Evolutionary conservation across 306 rosid species (phyloP).

Genomic region (Quercus mongolica): DNA sequence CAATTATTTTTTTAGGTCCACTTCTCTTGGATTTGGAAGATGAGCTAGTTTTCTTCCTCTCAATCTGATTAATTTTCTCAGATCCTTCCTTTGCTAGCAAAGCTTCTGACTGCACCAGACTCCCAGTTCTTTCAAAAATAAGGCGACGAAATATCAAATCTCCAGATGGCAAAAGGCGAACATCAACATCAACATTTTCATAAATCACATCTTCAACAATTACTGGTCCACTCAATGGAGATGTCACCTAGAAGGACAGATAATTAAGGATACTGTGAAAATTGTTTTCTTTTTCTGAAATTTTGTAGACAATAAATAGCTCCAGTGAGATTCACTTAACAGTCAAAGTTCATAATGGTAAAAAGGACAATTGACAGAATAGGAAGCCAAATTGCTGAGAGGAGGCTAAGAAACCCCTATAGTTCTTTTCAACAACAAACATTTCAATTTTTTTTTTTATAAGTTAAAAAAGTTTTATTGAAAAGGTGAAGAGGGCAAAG

Average conservation of each 20-base stretch:
- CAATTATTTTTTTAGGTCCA: slow-evolving; percentile 40
- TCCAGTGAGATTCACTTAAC: not conserved
- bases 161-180: slow-evolving; percentile 55
- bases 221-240: slow-evolving; percentile 77
- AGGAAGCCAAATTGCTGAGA: not conserved
- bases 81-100: slow-evolving; percentile 47
- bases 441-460: no score
- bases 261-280: slow-evolving; percentile 19
- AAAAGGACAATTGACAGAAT: not conserved
- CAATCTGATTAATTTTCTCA: slow-evolving; percentile 38
- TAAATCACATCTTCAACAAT: slow-evolving; percentile 84
- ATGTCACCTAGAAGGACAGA: slow-evolving; percentile 58
- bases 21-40: slow-evolving; percentile 66
- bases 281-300: slow-evolving; percentile 8
- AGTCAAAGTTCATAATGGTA: not conserved
- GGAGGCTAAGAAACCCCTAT: not conserved
- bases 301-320: not conserved
- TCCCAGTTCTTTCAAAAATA: slow-evolving; percentile 78
- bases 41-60: slow-evolving; percentile 50
- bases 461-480: no score
- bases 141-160: slow-evolving; percentile 85
- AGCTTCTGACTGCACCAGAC: slow-evolving; percentile 96
- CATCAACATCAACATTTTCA: slow-evolving; percentile 59
- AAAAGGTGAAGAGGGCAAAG: no score
- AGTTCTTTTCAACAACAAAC: not conserved